phyloP scores from a whole-genome alignment of 2,329 filamentous ascomycete species.

The Torrubiella hemipterigena region DNA sequence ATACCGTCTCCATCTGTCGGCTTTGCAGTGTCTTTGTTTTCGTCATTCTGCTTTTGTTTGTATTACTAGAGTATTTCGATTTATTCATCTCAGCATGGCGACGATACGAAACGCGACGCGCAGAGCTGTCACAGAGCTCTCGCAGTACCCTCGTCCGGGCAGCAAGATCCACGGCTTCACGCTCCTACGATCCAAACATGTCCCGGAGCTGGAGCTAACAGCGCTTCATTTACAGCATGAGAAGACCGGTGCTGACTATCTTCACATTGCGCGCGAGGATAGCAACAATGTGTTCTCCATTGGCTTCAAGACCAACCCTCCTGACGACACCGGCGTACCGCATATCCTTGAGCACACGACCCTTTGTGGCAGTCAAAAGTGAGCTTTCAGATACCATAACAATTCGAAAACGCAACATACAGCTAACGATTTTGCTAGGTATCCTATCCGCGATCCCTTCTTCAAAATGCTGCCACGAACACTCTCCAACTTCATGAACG shows the following conservation, averaged over 20 bases:
- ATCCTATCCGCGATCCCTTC: constrained; percentile 96
- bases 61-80: not conserved
- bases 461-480: constrained; percentile 99
- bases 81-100: constrained; percentile 23
- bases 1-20: too few relatives aligned
- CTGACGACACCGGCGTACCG: constrained; percentile 88
- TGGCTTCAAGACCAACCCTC: constrained; percentile 97
- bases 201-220: constrained; percentile 86
- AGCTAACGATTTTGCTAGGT: too few relatives aligned
- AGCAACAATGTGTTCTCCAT: constrained; percentile 99
- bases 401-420: constrained; percentile 14
- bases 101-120: constrained; percentile 36
- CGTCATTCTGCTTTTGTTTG: not conserved
- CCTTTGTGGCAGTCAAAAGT: constrained; percentile 90
- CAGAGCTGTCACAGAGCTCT: constrained; percentile 63
- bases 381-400: constrained; percentile 13
- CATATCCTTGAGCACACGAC: constrained; percentile 98
- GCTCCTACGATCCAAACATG: constrained; percentile 75
- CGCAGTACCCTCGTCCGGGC: constrained; percentile 65
- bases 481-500: constrained; percentile 99
- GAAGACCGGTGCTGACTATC: constrained; percentile 89
- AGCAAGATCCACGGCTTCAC: constrained; percentile 91
- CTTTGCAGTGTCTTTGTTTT: not conserved
- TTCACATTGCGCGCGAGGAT: constrained; percentile 90
- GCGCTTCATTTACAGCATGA: constrained; percentile 86